phyloP scores from a whole-genome alignment of 108 stramenopile genomes.

The Conticribra guillardii region DNA sequence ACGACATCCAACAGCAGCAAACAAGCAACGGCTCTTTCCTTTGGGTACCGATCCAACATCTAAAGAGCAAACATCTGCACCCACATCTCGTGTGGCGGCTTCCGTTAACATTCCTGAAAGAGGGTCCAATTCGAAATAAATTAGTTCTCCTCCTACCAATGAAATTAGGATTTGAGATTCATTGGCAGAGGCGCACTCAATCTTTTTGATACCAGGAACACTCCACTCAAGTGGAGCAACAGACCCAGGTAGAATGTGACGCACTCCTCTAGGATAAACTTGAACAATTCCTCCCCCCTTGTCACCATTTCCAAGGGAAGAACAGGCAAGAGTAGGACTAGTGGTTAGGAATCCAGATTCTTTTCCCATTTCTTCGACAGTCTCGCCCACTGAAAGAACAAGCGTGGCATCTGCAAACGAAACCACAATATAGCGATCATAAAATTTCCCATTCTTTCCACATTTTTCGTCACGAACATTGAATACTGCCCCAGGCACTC shows the following conservation, averaged over 20 bases:
- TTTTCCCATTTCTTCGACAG: constrained; percentile 94
- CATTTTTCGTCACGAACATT: constrained; percentile 80
- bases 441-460: constrained; percentile 34
- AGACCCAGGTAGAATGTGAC: constrained; percentile 76
- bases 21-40: constrained; percentile 79
- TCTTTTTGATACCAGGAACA: constrained; percentile 88
- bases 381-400: constrained; percentile 94
- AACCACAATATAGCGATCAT: constrained; percentile 93
- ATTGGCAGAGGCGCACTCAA: constrained; percentile 93
- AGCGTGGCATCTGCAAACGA: constrained; percentile 97
- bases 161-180: constrained; percentile 92
- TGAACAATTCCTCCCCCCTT: constrained; percentile 72
- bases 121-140: constrained; percentile 96
- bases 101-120: constrained; percentile 80
- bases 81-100: constrained; percentile 80
- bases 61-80: constrained; percentile 91
- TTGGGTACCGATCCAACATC: constrained; percentile 87
- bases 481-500: constrained; percentile 92
- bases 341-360: constrained; percentile 90
- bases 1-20: constrained; percentile 93
- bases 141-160: constrained; percentile 92
- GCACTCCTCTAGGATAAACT: constrained; percentile 91
- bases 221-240: constrained; percentile 93
- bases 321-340: constrained; percentile 91
- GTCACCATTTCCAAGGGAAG: constrained; percentile 82